Evolutionary conservation across 768 basidiomycete species (phyloP).

Genomic region (Lentinus tigrinus): DNA sequence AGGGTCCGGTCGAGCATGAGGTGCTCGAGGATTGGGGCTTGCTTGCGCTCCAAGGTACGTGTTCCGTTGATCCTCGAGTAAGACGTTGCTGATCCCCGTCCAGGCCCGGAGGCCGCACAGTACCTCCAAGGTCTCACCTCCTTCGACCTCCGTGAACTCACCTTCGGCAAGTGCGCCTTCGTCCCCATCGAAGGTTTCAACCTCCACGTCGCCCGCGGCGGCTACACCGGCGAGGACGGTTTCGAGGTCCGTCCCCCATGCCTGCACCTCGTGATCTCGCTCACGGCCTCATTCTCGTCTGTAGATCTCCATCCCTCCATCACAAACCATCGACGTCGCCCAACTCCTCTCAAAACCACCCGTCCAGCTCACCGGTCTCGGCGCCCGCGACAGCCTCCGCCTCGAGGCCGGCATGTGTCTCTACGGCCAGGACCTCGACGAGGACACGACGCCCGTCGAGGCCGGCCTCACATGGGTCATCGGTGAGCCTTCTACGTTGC

Average conservation of each 20-base stretch:
- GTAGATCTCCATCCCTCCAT: conserved; percentile 87
- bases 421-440: conserved; percentile 92
- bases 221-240: conserved; percentile 98
- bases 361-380: conserved; percentile 86
- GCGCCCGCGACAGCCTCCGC: conserved; percentile 90
- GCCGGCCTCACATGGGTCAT: conserved; percentile 94
- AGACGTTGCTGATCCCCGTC: background rate
- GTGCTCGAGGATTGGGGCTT: conserved; percentile 84
- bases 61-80: no score
- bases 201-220: conserved; percentile 88
- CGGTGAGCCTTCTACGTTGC: conserved; percentile 40
- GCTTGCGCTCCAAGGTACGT: conserved; percentile 82
- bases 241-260: conserved; percentile 79
- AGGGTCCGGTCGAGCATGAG: conserved; percentile 75
- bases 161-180: conserved; percentile 84
- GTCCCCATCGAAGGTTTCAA: conserved; percentile 75
- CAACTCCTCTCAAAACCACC: conserved; percentile 56
- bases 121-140: conserved; percentile 77
- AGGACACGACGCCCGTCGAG: conserved; percentile 83
- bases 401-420: conserved; percentile 97
- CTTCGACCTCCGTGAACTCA: conserved; percentile 69
- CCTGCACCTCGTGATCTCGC: no score
- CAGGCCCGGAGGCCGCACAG: conserved; percentile 79
- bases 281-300: background rate
- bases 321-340: conserved; percentile 70